Conservation (phyloP, 176 grass and related monocot species). For the sorghum (Sorghum bicolor) region DNA sequence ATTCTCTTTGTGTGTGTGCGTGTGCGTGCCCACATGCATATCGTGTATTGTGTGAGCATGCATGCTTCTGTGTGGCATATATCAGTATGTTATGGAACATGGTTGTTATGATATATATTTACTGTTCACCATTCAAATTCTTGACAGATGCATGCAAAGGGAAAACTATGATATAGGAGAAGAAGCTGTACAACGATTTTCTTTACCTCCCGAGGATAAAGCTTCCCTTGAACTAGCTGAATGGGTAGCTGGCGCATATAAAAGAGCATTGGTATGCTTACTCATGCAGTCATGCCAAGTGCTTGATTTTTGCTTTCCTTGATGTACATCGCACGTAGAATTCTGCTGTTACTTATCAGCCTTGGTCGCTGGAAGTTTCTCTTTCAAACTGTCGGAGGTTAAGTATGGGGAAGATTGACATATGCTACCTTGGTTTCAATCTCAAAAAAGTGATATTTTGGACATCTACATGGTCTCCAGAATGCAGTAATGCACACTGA, state of each 20-base stretch:
- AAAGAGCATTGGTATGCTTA: slow-evolving; percentile 69
- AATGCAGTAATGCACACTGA: neutral
- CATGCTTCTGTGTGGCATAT: neutral
- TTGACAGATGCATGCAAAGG: slow-evolving; percentile 88
- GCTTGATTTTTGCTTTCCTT: neutral
- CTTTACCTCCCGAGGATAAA: slow-evolving; percentile 88
- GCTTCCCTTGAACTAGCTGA: slow-evolving; percentile 77
- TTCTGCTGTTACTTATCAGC: neutral
- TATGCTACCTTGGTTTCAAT: neutral
- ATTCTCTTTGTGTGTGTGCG: neutral
- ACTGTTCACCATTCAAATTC: slow-evolving; percentile 28
- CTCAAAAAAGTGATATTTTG: neutral
- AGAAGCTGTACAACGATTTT: slow-evolving; percentile 90
- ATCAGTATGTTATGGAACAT: neutral
- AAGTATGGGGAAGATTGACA: neutral
- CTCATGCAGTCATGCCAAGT: neutral
- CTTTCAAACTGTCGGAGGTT: neutral
- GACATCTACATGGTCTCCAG: neutral
- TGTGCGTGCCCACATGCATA: neutral
- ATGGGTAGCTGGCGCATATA: slow-evolving; percentile 82
- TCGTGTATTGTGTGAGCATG: neutral
- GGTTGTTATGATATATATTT: slow-evolving; percentile 19
- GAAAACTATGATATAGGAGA: slow-evolving; percentile 92
- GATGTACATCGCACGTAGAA: slow-evolving; percentile 1
- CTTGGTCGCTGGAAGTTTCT: neutral